phyloP scores from a whole-genome alignment of 2,329 filamentous ascomycete species.

The Monosporascus cannonballus region DNA sequence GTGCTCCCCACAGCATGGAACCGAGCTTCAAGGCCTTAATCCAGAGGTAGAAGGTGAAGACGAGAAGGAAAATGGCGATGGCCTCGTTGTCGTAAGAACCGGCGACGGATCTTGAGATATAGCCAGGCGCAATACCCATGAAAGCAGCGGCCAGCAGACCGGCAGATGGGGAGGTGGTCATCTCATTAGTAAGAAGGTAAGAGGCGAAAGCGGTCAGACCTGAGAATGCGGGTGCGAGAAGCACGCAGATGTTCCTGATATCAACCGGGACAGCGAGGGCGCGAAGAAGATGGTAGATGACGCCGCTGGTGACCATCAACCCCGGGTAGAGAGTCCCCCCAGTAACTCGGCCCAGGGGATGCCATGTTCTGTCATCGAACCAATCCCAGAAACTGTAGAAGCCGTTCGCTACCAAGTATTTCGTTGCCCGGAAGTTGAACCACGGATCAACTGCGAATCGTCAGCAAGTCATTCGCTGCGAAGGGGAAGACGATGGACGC shows the following conservation, averaged over 20 bases:
- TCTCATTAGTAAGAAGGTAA: constrained; percentile 94
- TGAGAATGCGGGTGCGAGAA: constrained; percentile 90
- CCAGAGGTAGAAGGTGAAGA: constrained; percentile 98
- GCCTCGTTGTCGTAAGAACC: constrained; percentile 99
- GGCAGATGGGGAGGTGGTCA: constrained; percentile 91
- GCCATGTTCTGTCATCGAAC: constrained; percentile 99
- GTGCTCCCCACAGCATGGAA: constrained; percentile 91
- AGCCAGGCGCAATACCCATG: constrained; percentile 96
- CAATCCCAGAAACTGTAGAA: constrained; percentile 99
- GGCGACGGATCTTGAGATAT: constrained; percentile 95
- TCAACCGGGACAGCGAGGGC: constrained; percentile 88
- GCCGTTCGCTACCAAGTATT: constrained; percentile 93
- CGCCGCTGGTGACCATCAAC: constrained; percentile 97
- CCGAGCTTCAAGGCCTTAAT: constrained; percentile 97
- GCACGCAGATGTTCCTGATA: constrained; percentile 97
- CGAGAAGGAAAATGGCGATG: constrained; percentile 96
- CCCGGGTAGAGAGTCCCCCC: constrained; percentile 98
- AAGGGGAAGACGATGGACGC: constrained; percentile 13
- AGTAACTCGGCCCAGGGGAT: constrained; percentile 94
- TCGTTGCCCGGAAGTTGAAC: constrained; percentile 99
- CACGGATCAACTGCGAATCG: constrained; percentile 79
- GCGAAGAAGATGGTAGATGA: constrained; percentile 90
- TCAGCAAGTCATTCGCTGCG: constrained; percentile 16
- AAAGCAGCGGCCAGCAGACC: constrained; percentile 90
- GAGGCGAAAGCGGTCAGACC: constrained; percentile 88